Percentiles rank a stretch among this genome's conserved stretches.
Conservation (phyloP, 805 yeast species). For the Starmerella riodocensis region DNA sequence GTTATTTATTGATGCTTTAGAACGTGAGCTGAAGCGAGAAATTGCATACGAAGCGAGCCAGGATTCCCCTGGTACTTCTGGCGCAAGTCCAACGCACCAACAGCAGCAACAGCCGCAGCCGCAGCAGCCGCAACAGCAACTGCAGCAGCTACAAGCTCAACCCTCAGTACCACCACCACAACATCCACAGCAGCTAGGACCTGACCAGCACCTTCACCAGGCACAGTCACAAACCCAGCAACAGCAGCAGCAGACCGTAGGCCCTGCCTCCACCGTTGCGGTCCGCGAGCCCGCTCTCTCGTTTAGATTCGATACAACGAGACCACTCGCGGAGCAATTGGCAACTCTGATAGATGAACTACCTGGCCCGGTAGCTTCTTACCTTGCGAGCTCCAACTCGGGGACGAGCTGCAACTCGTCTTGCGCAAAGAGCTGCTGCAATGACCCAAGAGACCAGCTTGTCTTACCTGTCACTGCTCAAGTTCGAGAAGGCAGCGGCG, state of each 20-base stretch:
- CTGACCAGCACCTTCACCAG: not conserved
- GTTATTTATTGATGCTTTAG: slow-evolving; percentile 81
- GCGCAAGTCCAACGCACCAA: too few species aligned
- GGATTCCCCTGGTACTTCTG: too few species aligned
- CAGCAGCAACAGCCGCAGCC: too few species aligned
- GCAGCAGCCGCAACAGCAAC: slow-evolving; percentile 9
- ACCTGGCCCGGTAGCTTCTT: not conserved
- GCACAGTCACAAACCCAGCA: not conserved
- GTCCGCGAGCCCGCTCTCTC: slow-evolving; percentile 64
- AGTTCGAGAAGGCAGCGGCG: too few species aligned
- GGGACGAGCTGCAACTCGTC: too few species aligned
- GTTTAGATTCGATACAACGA: slow-evolving; percentile 42
- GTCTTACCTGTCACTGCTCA: too few species aligned
- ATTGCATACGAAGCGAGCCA: not conserved
- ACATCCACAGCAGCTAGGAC: not conserved
- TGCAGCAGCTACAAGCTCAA: too few species aligned
- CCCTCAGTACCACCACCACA: too few species aligned
- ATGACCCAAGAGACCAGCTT: too few species aligned
- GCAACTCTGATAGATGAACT: not conserved
- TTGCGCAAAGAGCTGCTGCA: too few species aligned
- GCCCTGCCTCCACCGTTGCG: slow-evolving; percentile 46
- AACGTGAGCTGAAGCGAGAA: slow-evolving; percentile 49
- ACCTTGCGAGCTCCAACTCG: too few species aligned
- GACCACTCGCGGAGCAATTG: slow-evolving; percentile 28
- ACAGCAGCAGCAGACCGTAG: not conserved